Percentiles rank a stretch among this genome's conserved stretches.
These are phyloP conservation scores for Alternaria novae-zelandiae DNA, from an alignment of 2,329 filamentous ascomycete species.

Conservation along the genomic window DNA sequence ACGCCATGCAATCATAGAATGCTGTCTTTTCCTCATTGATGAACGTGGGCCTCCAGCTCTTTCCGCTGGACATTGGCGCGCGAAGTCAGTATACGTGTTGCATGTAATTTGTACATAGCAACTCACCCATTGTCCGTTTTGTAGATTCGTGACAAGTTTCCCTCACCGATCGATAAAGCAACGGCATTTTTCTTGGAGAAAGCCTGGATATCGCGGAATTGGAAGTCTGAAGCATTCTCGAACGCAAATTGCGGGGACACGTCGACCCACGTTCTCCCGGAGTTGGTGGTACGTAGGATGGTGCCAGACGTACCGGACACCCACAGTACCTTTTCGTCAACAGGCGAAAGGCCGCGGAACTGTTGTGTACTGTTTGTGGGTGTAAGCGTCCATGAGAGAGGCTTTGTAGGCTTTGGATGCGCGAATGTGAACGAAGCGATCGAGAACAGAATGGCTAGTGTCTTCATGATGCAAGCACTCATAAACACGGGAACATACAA, in stretches of 20 bases:
- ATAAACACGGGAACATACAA: neutral
- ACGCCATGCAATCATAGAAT: conserved; percentile 41
- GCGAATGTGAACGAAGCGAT: neutral
- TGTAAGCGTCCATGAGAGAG: conserved; percentile 25
- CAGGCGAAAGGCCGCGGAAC: conserved; percentile 34
- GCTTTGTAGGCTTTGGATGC: neutral
- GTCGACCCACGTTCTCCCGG: conserved; percentile 32
- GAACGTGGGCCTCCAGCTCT: conserved; percentile 31
- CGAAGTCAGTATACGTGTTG: neutral
- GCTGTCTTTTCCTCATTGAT: conserved; percentile 31
- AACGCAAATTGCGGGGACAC: conserved; percentile 25
- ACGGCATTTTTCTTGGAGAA: conserved; percentile 27
- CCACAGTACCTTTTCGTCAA: conserved; percentile 28
- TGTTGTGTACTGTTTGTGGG: conserved; percentile 35
- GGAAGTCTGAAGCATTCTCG: conserved; percentile 28
- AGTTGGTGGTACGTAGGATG: conserved; percentile 31
- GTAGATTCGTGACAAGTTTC: conserved; percentile 33
- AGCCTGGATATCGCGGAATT: conserved; percentile 40
- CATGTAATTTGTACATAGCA: neutral
- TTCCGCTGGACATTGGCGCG: conserved; percentile 13
- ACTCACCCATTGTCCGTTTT: conserved; percentile 19
- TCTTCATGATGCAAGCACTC: neutral
- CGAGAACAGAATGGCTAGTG: neutral
- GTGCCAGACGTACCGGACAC: conserved; percentile 37
- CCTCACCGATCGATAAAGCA: conserved; percentile 34